phyloP scores from a whole-genome alignment of 208 protist species.

The Acanthamoeba quina region DNA sequence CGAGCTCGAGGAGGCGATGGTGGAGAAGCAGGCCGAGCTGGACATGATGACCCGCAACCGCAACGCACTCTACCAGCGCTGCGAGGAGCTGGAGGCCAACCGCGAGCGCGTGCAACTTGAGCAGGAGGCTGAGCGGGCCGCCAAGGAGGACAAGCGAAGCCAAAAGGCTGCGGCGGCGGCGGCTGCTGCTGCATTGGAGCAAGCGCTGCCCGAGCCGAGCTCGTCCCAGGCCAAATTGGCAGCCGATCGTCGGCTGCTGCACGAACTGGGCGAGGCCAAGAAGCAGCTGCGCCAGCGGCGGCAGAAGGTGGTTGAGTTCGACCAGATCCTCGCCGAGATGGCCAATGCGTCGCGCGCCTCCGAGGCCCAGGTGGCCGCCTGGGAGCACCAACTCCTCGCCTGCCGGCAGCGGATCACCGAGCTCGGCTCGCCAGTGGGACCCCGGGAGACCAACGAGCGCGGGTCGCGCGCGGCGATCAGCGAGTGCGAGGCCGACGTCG shows the following conservation, averaged over 20 bases:
- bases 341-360: background rate
- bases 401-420: background rate
- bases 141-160: background rate
- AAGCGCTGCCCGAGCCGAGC: background rate
- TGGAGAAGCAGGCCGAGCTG: background rate
- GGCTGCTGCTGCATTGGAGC: too few relatives aligned
- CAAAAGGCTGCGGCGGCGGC: background rate
- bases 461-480: background rate
- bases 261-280: background rate
- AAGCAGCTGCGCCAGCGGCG: background rate
- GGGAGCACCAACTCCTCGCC: background rate
- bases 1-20: background rate
- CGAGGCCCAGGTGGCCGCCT: slow-evolving; percentile 8
- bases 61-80: background rate
- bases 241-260: background rate
- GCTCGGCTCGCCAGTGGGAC: background rate
- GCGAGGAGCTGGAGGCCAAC: background rate
- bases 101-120: background rate
- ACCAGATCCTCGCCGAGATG: background rate
- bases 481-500: slow-evolving; percentile 18
- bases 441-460: background rate
- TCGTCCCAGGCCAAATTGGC: background rate
- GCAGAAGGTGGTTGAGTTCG: background rate
- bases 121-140: background rate
- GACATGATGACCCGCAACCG: background rate